Base-by-base conservation (phyloP, 305 asterid genomes). In the Fraxinus ornus region DNA sequence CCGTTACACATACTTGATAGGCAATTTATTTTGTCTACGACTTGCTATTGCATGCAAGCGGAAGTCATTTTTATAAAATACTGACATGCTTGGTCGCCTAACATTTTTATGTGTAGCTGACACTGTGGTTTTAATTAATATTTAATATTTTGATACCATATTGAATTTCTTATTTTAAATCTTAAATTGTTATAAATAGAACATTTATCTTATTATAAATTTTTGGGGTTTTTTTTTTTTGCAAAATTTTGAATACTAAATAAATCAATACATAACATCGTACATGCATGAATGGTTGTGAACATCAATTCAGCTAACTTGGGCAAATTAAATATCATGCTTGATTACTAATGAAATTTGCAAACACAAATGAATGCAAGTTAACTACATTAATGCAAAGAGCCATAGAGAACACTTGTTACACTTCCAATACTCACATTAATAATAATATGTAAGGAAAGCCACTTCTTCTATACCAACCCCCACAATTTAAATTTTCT, bases 391-490 rank as follows among this genome's bases (percentile, higher is more conserved):
- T 57, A n/a, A 19, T 21, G 47, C 68, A 44, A 80, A 5, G 8
- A 77, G n/a, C 84, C 68, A 44, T 78, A 5, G 12, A 79, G n/a
- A 85, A 82, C 83, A 80, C 76, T 17, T 4, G n/a, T n/a, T n/a
- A n/a, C n/a, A n/a, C n/a, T n/a, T n/a, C 64, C 62, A 44, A 83
- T 64, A 72, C 39, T 86, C 70, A 84, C 77, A 79, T 36, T 60
- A 78, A 72, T 71, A 47, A 77, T 74, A 83, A 66, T 9, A 71
- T 44, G 2, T 39, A 81, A 68, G 36, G 5, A 72, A 75, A 80
- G 62, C 13, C 76, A 79, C 82, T 72, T 85, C 84, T 57, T 85
- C 71, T 88, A 88, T 85, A 90, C 90, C 89, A 86, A 86, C 84
- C 86, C 91, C 88, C 88, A 84, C 86, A 86, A 86, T 76, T 75